Evolutionary conservation across 371 early-diverging fungal genomes (phyloP), one percentile per base, ranked within the genome.

Genomic region (Blastocladiella emersonii): DNA sequence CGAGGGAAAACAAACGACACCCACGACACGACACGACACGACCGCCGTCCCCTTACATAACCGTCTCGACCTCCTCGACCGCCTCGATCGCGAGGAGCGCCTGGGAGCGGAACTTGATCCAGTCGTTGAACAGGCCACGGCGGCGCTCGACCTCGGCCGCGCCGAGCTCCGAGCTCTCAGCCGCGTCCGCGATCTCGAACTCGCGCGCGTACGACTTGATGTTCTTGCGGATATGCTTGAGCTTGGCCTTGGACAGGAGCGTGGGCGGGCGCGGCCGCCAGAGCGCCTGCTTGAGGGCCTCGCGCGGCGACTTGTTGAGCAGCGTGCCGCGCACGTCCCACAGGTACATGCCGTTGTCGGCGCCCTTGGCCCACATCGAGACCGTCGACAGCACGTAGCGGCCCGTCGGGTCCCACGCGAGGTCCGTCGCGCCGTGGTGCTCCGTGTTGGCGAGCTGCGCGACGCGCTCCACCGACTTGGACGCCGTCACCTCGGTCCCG

Each of bases 321-420:
- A 79, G 68, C 67, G 85, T 80, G 62, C 98, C 98, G 70, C 85
- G 85, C 67, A 94, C 89, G 70, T 90, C 91, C 95, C 95, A 98
- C 64, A 96, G 65, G 63, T 74, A 80, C 78, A 85, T 94, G 59
- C 96, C 96, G 66, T 89, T 90, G 68, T 98, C 98, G 66, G 32
- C 32, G 36, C 30, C n/a, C 59, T 43, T 59, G 59, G 37, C 34
- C 95, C 94, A 95, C 73, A 83, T 78, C 49, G 91, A 90, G 43
- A 93, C 89, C 39, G 87, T 87, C 57, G 90, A 82, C 36, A 87
- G 77, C 15, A 96, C 87, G 68, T 86, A 98, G 63, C 98, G 88
- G 67, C 98, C 98, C 17, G 93, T 91, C 25, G 98, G 97, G 71
- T 98, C 97, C 97, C 97, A 98, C 71, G 92, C 94, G 60, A 93